These are phyloP conservation scores for Salix purpurea DNA, from an alignment of 345 rosid genomes.

Conservation along the genomic window DNA sequence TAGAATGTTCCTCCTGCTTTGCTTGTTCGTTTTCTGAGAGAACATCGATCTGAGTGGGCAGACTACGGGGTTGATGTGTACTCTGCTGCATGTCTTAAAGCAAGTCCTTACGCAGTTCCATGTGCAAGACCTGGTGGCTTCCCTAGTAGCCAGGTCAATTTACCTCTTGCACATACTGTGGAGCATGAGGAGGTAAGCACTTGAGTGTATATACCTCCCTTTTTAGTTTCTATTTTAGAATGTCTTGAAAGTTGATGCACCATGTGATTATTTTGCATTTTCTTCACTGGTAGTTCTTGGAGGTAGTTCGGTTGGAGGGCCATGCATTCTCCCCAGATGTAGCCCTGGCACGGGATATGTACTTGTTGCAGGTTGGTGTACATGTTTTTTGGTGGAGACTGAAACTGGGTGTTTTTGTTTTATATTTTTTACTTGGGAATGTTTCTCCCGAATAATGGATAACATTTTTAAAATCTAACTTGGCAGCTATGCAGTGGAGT, in stretches of 20 bases:
- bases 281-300: constrained; percentile 52
- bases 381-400: background rate
- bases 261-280: background rate
- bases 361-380: constrained; percentile 68
- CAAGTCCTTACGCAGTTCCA: constrained; percentile 84
- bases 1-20: constrained; percentile 93
- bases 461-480: background rate
- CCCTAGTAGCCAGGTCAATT: constrained; percentile 83
- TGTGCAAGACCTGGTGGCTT: constrained; percentile 81
- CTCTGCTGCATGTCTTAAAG: constrained; percentile 76
- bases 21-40: constrained; percentile 86
- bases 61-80: constrained; percentile 87
- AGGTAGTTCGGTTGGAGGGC: constrained; percentile 90
- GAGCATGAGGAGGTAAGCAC: constrained; percentile 86
- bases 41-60: constrained; percentile 98
- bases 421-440: background rate
- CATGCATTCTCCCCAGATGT: constrained; percentile 84
- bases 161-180: constrained; percentile 87
- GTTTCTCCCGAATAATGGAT: background rate
- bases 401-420: background rate
- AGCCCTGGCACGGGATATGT: constrained; percentile 86
- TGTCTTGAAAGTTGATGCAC: background rate
- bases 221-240: background rate
- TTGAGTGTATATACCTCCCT: background rate
- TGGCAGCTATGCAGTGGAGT: constrained; percentile 78